phyloP scores from a whole-genome alignment of 805 yeast genomes.

The Teunomyces tritomae region DNA sequence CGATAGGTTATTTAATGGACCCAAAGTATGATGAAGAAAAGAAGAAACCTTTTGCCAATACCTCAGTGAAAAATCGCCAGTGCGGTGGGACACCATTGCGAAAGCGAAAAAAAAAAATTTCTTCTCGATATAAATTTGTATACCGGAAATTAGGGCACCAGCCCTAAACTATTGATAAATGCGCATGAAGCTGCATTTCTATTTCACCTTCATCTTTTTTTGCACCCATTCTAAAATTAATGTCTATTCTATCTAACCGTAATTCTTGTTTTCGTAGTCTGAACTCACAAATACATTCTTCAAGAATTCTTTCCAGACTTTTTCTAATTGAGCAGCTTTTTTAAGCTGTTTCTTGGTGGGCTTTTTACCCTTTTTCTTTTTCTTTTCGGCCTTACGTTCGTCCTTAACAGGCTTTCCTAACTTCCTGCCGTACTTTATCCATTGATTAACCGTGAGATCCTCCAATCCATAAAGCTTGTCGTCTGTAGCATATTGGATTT shows the following conservation, averaged over 20 bases:
- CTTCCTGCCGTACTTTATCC: conserved; percentile 55
- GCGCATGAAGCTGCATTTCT: no score
- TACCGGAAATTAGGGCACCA: background rate
- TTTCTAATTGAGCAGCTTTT: conserved; percentile 23
- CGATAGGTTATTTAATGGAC: conserved; percentile 92
- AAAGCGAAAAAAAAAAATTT: background rate
- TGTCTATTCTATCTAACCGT: conserved; percentile 23
- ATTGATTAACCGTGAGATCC: conserved; percentile 57
- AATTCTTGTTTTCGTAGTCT: conserved; percentile 56
- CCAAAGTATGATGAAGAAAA: conserved; percentile 11
- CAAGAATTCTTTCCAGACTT: conserved; percentile 56
- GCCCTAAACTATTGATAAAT: no score
- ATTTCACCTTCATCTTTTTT: no score
- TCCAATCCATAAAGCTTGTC: conserved; percentile 55
- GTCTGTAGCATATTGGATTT: conserved; percentile 69
- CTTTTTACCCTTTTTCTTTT: conserved; percentile 10
- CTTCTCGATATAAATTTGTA: background rate
- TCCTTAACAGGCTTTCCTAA: conserved; percentile 44
- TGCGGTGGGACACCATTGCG: background rate
- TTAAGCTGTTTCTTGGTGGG: conserved; percentile 10
- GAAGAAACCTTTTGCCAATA: background rate
- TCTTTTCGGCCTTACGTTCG: conserved; percentile 8
- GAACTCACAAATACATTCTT: conserved; percentile 62
- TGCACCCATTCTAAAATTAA: background rate
- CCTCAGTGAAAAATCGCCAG: conserved; percentile 1